Percentiles rank a stretch among this genome's conserved stretches.
Conservation (phyloP, 345 rosid genomes). For the Sonneratia caseolaris region DNA sequence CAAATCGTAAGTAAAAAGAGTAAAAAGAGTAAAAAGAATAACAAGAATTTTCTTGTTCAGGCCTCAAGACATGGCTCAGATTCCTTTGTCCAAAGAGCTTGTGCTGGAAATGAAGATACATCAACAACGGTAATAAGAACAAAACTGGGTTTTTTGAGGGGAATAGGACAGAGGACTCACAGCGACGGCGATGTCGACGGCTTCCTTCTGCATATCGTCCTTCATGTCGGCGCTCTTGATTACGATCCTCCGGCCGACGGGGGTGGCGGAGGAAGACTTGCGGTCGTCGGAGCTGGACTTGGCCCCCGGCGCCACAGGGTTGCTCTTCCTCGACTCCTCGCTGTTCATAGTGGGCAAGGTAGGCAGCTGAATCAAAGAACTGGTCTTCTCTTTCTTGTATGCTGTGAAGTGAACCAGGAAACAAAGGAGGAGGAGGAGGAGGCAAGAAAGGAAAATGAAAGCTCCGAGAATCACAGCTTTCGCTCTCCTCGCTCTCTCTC, state of each 20-base stretch:
- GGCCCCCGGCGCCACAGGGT: slow-evolving; percentile 28
- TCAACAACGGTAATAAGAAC: neutral
- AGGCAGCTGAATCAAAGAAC: neutral
- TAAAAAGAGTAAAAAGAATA: neutral
- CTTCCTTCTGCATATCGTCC: slow-evolving; percentile 89
- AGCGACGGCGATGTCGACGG: slow-evolving; percentile 66
- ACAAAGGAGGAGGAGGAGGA: neutral
- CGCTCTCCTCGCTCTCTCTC: neutral
- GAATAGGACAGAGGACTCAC: slow-evolving; percentile 24
- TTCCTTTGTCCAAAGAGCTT: neutral
- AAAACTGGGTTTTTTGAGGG: neutral
- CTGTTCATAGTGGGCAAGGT: slow-evolving; percentile 25
- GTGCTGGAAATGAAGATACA: neutral
- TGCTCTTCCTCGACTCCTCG: slow-evolving; percentile 46
- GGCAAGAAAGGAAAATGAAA: neutral
- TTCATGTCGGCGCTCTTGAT: slow-evolving; percentile 98
- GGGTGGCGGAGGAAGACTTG: slow-evolving; percentile 31
- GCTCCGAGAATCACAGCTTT: neutral
- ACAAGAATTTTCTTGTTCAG: neutral
- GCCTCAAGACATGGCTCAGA: neutral
- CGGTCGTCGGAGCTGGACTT: slow-evolving; percentile 46
- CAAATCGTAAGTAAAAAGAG: too few species aligned
- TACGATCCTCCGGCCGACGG: slow-evolving; percentile 42
- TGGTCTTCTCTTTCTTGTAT: neutral
- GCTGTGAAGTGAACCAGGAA: neutral